phyloP scores from a whole-genome alignment of 495 filamentous ascomycete genomes.

The Trichoderma orchidacearum region DNA sequence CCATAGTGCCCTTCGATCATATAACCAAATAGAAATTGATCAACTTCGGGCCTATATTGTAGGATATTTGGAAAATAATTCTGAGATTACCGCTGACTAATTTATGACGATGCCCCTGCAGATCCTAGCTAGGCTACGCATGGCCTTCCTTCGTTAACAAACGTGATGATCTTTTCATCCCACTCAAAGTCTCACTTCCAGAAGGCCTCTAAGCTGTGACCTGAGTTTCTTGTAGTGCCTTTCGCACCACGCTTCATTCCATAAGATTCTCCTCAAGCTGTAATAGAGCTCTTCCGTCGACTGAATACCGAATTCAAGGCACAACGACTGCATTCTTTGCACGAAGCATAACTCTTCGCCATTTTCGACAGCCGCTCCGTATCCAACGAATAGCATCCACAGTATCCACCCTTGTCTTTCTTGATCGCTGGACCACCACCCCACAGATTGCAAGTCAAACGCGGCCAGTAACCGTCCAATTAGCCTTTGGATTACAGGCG shows the following conservation, averaged over 20 bases:
- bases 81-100: background rate
- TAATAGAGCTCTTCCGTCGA: background rate
- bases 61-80: no score
- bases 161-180: background rate
- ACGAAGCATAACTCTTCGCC: background rate
- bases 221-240: background rate
- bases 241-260: background rate
- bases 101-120: no score
- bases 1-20: no score
- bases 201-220: background rate
- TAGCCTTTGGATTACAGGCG: background rate
- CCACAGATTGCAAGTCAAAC: background rate
- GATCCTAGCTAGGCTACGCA: no score
- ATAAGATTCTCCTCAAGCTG: background rate
- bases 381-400: background rate
- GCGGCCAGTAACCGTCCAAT: background rate
- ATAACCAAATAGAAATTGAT: no score
- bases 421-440: background rate
- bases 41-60: no score
- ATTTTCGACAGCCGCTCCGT: background rate
- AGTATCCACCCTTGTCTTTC: background rate
- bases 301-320: background rate
- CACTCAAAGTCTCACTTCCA: background rate
- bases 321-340: background rate
- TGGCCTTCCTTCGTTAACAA: no score